Evolutionary conservation across 495 filamentous ascomycete species (phyloP).

Genomic region (Aspergillus saccharolyticus): DNA sequence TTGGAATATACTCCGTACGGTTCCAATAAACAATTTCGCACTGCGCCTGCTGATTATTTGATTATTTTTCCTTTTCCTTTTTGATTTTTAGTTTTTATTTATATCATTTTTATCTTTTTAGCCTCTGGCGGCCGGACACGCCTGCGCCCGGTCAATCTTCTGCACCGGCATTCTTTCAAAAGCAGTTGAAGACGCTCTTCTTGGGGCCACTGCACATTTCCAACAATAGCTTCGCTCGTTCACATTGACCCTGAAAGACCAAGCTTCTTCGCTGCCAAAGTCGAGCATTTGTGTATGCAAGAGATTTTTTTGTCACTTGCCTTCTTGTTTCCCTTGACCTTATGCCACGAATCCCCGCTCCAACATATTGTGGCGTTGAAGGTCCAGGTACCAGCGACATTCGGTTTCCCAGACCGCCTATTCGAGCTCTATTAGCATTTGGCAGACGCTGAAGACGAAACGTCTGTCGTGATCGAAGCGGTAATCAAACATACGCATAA

Average conservation of each 20-base stretch:
- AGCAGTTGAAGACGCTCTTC: neutral
- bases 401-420: neutral
- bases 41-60: neutral
- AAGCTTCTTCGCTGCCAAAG: neutral
- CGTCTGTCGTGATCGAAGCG: neutral
- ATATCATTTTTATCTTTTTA: neutral
- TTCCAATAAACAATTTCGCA: neutral
- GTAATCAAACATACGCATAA: neutral
- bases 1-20: neutral
- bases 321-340: neutral
- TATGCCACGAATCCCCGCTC: neutral
- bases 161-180: neutral
- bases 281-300: neutral
- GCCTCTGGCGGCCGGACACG: neutral
- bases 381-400: neutral
- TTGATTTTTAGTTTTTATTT: too few species aligned
- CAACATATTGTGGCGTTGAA: neutral
- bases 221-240: neutral
- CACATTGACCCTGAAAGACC: neutral
- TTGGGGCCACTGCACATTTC: neutral
- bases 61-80: too few species aligned
- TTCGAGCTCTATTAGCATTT: neutral
- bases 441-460: neutral
- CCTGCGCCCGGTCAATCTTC: neutral
- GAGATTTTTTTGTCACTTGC: neutral